phyloP scores from a whole-genome alignment of 164 flowering plant genomes.

The Liriodendron chinense region DNA sequence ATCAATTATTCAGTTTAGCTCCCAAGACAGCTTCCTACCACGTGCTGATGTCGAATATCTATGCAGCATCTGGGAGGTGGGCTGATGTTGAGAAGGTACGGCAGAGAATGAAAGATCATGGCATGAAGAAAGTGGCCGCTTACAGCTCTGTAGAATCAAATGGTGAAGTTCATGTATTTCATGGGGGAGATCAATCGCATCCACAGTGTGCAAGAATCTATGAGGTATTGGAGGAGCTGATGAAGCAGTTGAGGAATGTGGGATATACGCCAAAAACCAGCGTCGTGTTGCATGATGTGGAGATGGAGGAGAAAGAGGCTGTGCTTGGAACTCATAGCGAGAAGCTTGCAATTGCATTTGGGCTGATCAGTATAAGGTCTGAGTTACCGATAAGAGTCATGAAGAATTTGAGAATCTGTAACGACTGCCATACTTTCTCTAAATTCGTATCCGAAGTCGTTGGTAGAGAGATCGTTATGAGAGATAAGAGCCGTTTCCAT shows the following conservation, averaged over 20 bases:
- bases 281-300: constrained; percentile 8
- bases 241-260: neutral
- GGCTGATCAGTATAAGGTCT: neutral
- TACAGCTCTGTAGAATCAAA: constrained; percentile 13
- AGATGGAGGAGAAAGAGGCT: constrained; percentile 8
- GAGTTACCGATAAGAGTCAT: neutral
- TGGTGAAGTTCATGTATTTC: constrained; percentile 8
- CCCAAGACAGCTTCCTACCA: constrained; percentile 9
- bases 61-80: constrained; percentile 18
- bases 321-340: constrained; percentile 9
- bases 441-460: neutral
- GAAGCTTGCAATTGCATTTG: constrained; percentile 16
- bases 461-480: constrained; percentile 4
- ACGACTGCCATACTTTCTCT: constrained; percentile 10
- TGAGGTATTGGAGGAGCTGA: constrained; percentile 8
- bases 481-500: constrained; percentile 11
- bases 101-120: constrained; percentile 10
- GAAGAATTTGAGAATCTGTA: constrained; percentile 9
- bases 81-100: constrained; percentile 15
- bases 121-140: constrained; percentile 6
- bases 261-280: constrained; percentile 5
- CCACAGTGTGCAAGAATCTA: constrained; percentile 5
- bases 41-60: constrained; percentile 14
- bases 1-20: constrained; percentile 8
- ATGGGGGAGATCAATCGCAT: constrained; percentile 9